These are phyloP conservation scores for Backusella parvicylindrica DNA, from an alignment of 192 early-diverging fungal genomes.

Conservation along the genomic window DNA sequence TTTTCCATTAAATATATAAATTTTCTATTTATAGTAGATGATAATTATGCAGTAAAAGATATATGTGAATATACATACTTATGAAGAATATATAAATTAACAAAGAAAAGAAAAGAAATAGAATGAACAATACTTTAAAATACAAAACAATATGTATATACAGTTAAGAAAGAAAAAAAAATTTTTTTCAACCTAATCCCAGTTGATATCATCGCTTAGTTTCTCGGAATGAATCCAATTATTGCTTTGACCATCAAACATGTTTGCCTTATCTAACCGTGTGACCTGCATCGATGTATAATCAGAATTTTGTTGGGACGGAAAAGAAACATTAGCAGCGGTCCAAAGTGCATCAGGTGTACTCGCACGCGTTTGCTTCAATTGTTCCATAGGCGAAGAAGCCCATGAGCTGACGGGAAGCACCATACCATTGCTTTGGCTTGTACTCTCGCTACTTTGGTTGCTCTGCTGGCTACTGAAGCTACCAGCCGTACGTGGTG, in stretches of 20 bases:
- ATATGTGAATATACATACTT: background rate
- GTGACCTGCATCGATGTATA: background rate
- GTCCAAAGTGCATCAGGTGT: background rate
- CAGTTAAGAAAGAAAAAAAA: background rate
- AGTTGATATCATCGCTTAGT: background rate
- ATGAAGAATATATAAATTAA: background rate
- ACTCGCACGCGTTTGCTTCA: background rate
- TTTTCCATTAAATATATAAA: background rate
- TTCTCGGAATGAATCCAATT: slow-evolving; percentile 7
- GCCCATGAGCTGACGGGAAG: background rate
- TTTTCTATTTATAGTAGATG: background rate
- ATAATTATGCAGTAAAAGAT: background rate
- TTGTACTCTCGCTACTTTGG: background rate
- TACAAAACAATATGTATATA: background rate
- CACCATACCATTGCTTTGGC: background rate
- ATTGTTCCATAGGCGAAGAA: background rate
- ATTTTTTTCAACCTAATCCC: background rate
- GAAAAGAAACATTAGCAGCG: background rate
- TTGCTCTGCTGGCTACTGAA: background rate
- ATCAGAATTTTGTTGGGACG: background rate
- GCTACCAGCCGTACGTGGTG: background rate
- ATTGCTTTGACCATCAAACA: background rate
- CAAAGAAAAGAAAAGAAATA: background rate
- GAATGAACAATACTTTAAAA: background rate
- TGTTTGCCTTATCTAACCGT: background rate